Evolutionary conservation across 2,329 filamentous ascomycete genomes (phyloP).

Genomic region (Curvularia sp.): DNA sequence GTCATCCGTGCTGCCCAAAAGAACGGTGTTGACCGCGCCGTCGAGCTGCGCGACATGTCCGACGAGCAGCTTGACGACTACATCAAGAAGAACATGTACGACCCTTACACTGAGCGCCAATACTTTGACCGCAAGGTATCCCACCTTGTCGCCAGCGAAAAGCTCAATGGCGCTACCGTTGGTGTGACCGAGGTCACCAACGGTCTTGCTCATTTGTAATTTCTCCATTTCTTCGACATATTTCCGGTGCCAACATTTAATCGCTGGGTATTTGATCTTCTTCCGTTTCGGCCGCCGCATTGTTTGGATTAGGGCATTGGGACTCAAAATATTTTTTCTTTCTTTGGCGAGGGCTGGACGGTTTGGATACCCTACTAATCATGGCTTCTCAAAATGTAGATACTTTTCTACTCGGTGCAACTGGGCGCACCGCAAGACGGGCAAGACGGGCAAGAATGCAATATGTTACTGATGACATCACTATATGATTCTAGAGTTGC

Average conservation of each 20-base stretch:
- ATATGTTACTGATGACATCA: conserved; percentile 6
- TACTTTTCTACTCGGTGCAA: conserved; percentile 7
- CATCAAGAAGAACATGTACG: conserved; percentile 61
- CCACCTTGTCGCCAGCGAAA: conserved; percentile 38
- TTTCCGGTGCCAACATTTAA: conserved; percentile 19
- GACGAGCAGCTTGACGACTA: conserved; percentile 76
- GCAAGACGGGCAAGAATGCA: conserved; percentile 5
- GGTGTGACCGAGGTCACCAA: conserved; percentile 38
- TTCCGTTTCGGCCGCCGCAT: conserved; percentile 27
- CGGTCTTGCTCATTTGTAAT: conserved; percentile 45
- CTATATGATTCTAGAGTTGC: background rate
- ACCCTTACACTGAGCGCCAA: conserved; percentile 57
- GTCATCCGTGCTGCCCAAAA: conserved; percentile 91
- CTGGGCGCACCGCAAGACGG: conserved; percentile 5
- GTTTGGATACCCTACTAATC: conserved; percentile 38
- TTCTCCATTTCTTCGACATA: conserved; percentile 17
- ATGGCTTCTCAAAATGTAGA: conserved; percentile 22
- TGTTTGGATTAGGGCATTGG: conserved; percentile 31
- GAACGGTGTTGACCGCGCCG: conserved; percentile 67
- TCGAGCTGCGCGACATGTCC: conserved; percentile 68
- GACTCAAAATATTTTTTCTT: conserved; percentile 20
- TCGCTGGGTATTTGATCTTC: background rate
- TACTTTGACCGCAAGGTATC: conserved; percentile 52
- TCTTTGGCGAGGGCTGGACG: conserved; percentile 24
- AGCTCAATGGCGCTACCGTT: conserved; percentile 32